Conservation (phyloP, 2,329 filamentous ascomycete genomes). For the Samsoniella hepiali region DNA sequence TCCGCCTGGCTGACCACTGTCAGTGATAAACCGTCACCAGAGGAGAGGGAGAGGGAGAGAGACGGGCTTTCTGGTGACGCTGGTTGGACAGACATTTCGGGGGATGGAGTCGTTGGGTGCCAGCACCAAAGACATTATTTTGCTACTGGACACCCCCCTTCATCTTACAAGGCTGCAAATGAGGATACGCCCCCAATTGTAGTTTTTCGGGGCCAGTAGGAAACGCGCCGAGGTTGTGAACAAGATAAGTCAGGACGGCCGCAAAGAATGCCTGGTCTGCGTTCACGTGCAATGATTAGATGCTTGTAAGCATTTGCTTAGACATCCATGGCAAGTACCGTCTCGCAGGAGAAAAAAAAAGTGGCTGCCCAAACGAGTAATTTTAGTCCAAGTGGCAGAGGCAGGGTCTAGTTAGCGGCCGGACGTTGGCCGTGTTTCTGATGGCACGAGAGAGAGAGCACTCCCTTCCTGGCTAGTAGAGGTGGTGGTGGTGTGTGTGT, state of each 20-base stretch:
- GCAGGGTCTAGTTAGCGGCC: background rate
- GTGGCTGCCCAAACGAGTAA: background rate
- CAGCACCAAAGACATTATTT: conserved; percentile 4
- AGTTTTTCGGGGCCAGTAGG: background rate
- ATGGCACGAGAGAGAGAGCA: background rate
- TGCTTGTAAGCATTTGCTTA: background rate
- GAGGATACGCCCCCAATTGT: background rate
- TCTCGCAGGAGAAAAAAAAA: too few relatives aligned
- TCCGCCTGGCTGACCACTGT: conserved; percentile 12
- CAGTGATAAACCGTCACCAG: conserved; percentile 6
- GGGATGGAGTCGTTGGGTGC: background rate
- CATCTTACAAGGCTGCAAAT: background rate
- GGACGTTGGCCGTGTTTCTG: conserved; percentile 12
- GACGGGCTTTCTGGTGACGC: background rate
- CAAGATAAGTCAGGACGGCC: background rate
- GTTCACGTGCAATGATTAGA: background rate
- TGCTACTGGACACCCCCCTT: background rate
- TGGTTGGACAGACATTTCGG: conserved; percentile 1
- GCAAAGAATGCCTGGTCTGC: too few relatives aligned
- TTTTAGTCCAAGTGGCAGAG: background rate
- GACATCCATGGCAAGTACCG: conserved; percentile 6
- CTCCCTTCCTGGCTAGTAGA: background rate
- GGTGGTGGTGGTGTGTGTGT: too few relatives aligned
- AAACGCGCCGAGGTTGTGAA: background rate
- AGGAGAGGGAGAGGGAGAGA: too few relatives aligned